Evolutionary conservation across 2,329 filamentous ascomycete species (phyloP).

Genomic region (Xenosphaeropsis pyriputrescens): DNA sequence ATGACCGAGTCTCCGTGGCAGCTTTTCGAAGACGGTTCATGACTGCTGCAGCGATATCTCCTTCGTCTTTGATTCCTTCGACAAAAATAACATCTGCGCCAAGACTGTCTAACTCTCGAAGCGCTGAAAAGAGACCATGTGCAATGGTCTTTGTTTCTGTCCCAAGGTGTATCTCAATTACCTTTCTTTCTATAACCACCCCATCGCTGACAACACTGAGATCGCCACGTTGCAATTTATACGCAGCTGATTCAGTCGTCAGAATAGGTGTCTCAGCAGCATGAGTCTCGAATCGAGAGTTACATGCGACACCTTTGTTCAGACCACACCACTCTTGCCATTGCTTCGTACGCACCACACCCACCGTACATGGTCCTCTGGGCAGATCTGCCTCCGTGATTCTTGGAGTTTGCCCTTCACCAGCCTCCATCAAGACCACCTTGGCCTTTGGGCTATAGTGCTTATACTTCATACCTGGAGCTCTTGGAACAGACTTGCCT

Average conservation of each 20-base stretch:
- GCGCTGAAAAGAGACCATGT: constrained; percentile 71
- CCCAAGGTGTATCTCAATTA: constrained; percentile 60
- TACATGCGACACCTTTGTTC: not conserved
- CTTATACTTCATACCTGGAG: constrained; percentile 97
- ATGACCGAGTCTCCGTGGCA: constrained; percentile 35
- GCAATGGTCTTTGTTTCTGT: constrained; percentile 60
- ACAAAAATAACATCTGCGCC: constrained; percentile 77
- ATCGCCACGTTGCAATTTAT: not conserved
- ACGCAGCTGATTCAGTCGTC: not conserved
- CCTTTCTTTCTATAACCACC: not conserved
- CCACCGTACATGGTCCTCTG: not conserved
- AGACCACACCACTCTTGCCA: not conserved
- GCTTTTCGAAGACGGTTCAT: constrained; percentile 77
- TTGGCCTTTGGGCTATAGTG: constrained; percentile 88
- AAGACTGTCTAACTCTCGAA: constrained; percentile 70
- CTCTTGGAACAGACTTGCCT: constrained; percentile 54
- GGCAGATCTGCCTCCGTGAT: constrained; percentile 1
- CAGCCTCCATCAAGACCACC: constrained; percentile 67
- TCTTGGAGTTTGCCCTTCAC: not conserved
- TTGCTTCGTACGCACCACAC: not conserved
- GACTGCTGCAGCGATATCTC: constrained; percentile 72
- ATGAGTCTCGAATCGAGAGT: not conserved
- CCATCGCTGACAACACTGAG: not conserved
- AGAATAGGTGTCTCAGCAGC: not conserved
- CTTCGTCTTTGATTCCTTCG: constrained; percentile 69